A percentile compares a stretch with the other conserved stretches of the same genome.
Evolutionary conservation across 805 yeast species (phyloP).

Genomic region (Kockiozyma suomiensis): DNA sequence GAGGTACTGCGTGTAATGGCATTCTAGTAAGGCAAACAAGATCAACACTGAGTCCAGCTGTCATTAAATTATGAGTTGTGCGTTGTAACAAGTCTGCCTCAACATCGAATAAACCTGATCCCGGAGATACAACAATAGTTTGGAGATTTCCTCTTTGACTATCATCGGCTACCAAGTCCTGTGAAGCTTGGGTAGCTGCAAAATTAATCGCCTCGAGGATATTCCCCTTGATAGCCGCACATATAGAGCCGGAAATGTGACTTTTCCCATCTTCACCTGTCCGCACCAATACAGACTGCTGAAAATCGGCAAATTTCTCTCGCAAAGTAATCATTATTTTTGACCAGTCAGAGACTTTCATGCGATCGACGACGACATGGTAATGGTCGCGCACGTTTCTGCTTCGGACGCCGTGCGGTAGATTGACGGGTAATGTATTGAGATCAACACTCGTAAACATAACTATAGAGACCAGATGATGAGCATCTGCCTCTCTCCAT

Average conservation of each 20-base stretch:
- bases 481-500: conserved; percentile 86
- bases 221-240: conserved; percentile 90
- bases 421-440: conserved; percentile 24
- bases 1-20: conserved; percentile 89
- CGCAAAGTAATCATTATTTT: conserved; percentile 87
- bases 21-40: conserved; percentile 85
- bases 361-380: conserved; percentile 94
- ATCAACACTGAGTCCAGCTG: conserved; percentile 85
- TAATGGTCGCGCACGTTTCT: conserved; percentile 74
- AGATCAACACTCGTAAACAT: conserved; percentile 70
- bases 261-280: conserved; percentile 42
- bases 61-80: conserved; percentile 73
- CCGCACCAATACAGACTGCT: conserved; percentile 66
- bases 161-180: conserved; percentile 82
- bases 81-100: conserved; percentile 73
- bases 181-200: conserved; percentile 74
- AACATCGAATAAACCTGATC: conserved; percentile 91
- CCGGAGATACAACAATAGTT: conserved; percentile 83
- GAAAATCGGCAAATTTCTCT: conserved; percentile 80
- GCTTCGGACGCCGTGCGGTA: conserved; percentile 72
- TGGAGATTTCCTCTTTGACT: conserved; percentile 90
- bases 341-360: conserved; percentile 84
- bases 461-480: conserved; percentile 88
- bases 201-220: conserved; percentile 82
- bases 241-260: conserved; percentile 59